phyloP scores from a whole-genome alignment of 305 asterid species.

The Fraxinus sp. region DNA sequence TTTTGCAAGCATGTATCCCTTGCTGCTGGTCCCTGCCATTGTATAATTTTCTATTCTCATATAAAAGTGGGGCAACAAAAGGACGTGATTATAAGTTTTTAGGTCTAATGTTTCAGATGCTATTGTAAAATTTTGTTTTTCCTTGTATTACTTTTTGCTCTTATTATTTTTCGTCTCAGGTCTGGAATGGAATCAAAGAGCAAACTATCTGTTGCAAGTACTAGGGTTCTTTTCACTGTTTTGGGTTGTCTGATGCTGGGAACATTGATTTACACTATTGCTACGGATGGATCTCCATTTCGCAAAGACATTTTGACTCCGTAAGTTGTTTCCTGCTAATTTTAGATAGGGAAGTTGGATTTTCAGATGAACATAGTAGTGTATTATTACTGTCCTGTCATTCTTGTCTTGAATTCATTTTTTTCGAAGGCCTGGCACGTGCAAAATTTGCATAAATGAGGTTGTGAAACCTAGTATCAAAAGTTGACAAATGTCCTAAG shows the following conservation, averaged over 20 bases:
- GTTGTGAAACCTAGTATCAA: not conserved
- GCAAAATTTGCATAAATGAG: not conserved
- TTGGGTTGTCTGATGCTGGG: constrained; percentile 80
- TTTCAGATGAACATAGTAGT: not conserved
- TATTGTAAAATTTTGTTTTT: not conserved
- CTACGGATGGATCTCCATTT: constrained; percentile 78
- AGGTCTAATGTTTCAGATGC: not conserved
- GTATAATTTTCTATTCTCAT: not conserved
- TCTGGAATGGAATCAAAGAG: constrained; percentile 43
- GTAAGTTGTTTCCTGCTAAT: constrained; percentile 42
- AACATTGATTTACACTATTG: constrained; percentile 57
- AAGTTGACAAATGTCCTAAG: not conserved
- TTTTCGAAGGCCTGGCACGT: not conserved
- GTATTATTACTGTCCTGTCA: constrained; percentile 1
- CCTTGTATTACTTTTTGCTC: constrained; percentile 7
- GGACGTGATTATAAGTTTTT: not conserved
- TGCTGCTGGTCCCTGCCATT: not conserved
- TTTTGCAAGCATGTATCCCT: not conserved
- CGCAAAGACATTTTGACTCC: constrained; percentile 60
- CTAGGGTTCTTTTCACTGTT: constrained; percentile 51
- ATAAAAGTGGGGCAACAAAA: not conserved
- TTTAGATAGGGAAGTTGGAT: not conserved
- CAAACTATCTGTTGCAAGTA: constrained; percentile 47
- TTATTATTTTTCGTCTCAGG: constrained; percentile 33
- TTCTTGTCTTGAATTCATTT: not conserved